These are phyloP conservation scores for Talaromyces liani DNA, from an alignment of 495 filamentous ascomycete genomes.

Conservation along the genomic window DNA sequence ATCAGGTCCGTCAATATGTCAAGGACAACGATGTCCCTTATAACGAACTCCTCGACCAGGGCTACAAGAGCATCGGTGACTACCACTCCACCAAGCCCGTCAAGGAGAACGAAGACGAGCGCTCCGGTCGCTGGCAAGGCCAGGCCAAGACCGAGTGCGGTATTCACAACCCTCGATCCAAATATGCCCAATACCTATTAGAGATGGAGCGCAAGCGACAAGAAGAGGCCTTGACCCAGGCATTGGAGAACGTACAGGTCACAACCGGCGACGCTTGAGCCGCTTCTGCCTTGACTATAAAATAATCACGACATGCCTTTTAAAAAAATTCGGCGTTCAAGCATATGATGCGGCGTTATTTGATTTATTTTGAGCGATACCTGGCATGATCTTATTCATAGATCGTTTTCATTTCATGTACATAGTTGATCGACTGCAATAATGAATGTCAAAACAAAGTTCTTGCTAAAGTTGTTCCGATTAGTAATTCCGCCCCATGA, in stretches of 20 bases:
- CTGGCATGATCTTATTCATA: background rate
- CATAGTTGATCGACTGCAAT: background rate
- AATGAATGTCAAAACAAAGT: constrained; percentile 3
- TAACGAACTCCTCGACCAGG: constrained; percentile 80
- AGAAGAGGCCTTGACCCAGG: constrained; percentile 48
- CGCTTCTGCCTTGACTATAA: background rate
- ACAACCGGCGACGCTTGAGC: background rate
- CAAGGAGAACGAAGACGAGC: constrained; percentile 85
- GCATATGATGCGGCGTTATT: constrained; percentile 4
- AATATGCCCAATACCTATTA: constrained; percentile 77
- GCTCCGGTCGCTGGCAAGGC: constrained; percentile 96
- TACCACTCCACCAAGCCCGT: constrained; percentile 96
- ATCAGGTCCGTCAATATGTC: constrained; percentile 82
- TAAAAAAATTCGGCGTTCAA: background rate
- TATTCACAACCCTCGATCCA: constrained; percentile 92
- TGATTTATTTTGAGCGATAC: constrained; percentile 2
- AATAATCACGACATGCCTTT: background rate
- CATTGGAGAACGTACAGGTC: constrained; percentile 22
- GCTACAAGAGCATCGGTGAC: constrained; percentile 96
- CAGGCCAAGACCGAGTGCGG: constrained; percentile 93
- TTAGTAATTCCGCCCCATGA: background rate
- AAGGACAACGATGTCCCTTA: constrained; percentile 82
- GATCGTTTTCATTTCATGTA: constrained; percentile 3
- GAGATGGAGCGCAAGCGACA: constrained; percentile 67
- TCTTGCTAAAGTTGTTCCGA: background rate